Percentiles rank a stretch among this genome's conserved stretches.
Conservation (phyloP, 2,329 filamentous ascomycete genomes). For the Calonectria ilicicola region DNA sequence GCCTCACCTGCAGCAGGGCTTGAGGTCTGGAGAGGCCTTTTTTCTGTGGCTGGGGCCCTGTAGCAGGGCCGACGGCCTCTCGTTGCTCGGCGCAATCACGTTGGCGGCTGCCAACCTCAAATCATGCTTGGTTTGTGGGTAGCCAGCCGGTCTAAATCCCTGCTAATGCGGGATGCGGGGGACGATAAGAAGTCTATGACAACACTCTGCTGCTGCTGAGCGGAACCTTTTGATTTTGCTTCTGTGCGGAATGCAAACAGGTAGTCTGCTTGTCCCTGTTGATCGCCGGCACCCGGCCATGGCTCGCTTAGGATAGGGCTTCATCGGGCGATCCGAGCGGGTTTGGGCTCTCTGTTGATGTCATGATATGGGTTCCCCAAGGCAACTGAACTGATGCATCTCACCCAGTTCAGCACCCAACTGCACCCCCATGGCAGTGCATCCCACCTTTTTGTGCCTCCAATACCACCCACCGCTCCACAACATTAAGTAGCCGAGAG, state of each 20-base stretch:
- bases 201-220: background rate
- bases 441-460: background rate
- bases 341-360: slow-evolving; percentile 1
- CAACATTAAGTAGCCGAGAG: slow-evolving; percentile 13
- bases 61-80: background rate
- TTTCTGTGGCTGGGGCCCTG: background rate
- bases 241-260: background rate
- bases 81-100: background rate
- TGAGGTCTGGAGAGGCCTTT: background rate
- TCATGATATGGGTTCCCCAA: slow-evolving; percentile 10
- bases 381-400: background rate
- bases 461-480: slow-evolving; percentile 12
- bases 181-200: slow-evolving; percentile 2
- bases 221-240: background rate
- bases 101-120: background rate
- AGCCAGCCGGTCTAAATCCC: background rate
- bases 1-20: background rate
- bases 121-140: background rate
- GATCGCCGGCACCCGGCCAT: background rate
- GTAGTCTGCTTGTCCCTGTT: background rate
- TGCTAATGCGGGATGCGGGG: slow-evolving; percentile 6
- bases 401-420: background rate
- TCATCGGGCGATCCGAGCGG: background rate
- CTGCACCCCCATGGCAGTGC: background rate
- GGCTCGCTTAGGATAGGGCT: background rate